Percentiles rank a stretch among this genome's conserved stretches.
Evolutionary conservation across 2,329 filamentous ascomycete species (phyloP).

Genomic region (Diaporthe aspalathi): DNA sequence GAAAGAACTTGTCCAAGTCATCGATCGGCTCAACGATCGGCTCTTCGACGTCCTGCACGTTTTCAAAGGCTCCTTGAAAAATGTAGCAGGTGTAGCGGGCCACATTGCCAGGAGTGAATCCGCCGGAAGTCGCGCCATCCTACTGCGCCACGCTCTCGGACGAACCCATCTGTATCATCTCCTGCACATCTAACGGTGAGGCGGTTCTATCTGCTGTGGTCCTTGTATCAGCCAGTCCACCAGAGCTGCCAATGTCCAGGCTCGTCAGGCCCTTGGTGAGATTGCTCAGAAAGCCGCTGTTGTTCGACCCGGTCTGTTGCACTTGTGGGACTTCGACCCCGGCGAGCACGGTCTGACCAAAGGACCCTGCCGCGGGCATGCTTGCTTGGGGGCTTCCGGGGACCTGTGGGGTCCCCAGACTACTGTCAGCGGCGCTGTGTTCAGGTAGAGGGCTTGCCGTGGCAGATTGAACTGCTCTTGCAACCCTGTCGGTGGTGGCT

Average conservation of each 20-base stretch:
- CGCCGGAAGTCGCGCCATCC: conserved; percentile 38
- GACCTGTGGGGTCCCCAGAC: conserved; percentile 45
- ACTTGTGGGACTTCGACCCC: conserved; percentile 33
- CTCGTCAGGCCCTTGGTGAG: conserved; percentile 30
- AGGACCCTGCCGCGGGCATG: conserved; percentile 30
- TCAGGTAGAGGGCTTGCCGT: conserved; percentile 57
- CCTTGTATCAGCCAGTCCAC: conserved; percentile 1
- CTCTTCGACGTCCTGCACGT: background rate
- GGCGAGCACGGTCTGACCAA: conserved; percentile 37
- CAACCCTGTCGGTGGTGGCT: conserved; percentile 57
- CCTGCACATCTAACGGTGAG: conserved; percentile 15
- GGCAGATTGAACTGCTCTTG: conserved; percentile 46
- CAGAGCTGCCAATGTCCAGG: conserved; percentile 21
- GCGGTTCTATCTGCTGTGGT: background rate
- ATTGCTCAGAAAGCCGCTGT: conserved; percentile 4
- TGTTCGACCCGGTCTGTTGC: background rate
- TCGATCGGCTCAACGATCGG: background rate
- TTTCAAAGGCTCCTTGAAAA: background rate
- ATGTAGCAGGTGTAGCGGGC: background rate
- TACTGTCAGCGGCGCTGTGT: conserved; percentile 45
- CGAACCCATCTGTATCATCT: conserved; percentile 36
- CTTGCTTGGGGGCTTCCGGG: conserved; percentile 51
- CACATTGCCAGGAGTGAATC: conserved; percentile 28
- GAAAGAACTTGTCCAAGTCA: background rate
- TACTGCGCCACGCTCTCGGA: conserved; percentile 37